Evolutionary conservation across 2,329 filamentous ascomycete genomes (phyloP).

Genomic region (Cryoendolithus antarcticus): DNA sequence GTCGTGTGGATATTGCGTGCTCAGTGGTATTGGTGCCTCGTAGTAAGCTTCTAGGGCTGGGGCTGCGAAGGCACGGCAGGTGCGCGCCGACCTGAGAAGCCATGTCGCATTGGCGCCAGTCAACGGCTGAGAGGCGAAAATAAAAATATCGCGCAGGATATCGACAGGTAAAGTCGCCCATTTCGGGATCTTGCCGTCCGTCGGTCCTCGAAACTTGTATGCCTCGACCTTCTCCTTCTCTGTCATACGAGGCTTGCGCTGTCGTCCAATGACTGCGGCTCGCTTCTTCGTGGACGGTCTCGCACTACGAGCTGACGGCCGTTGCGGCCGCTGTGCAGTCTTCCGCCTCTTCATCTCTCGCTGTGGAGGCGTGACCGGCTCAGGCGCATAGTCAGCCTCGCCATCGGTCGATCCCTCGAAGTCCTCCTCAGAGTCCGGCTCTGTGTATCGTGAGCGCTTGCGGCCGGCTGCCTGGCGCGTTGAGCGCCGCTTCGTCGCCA

Average conservation of each 20-base stretch:
- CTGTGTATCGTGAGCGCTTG: slow-evolving; percentile 22
- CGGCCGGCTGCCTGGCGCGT: slow-evolving; percentile 20
- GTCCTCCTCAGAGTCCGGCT: slow-evolving; percentile 26
- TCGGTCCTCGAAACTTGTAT: slow-evolving; percentile 18
- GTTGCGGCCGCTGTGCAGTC: slow-evolving; percentile 7
- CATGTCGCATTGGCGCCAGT: slow-evolving; percentile 18
- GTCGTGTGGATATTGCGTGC: slow-evolving; percentile 18
- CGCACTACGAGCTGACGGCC: slow-evolving; percentile 16
- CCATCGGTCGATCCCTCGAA: slow-evolving; percentile 12
- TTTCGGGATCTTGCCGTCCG: slow-evolving; percentile 21
- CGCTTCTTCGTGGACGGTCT: slow-evolving; percentile 9
- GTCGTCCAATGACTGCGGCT: slow-evolving; percentile 11
- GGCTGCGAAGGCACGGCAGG: slow-evolving; percentile 22
- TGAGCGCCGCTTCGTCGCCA: slow-evolving; percentile 23
- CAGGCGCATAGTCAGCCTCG: slow-evolving; percentile 11
- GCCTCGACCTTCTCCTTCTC: slow-evolving; percentile 7
- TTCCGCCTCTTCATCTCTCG: slow-evolving; percentile 14
- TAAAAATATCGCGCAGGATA: slow-evolving; percentile 23
- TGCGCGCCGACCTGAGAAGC: slow-evolving; percentile 21
- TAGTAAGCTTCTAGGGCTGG: slow-evolving; percentile 27
- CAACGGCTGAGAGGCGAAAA: slow-evolving; percentile 19
- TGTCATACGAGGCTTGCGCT: slow-evolving; percentile 10
- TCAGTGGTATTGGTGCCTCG: slow-evolving; percentile 18
- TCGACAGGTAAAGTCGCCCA: slow-evolving; percentile 23
- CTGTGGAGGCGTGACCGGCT: slow-evolving; percentile 3